phyloP scores from a whole-genome alignment of 2,329 filamentous ascomycete species.

The Berkeleyomyces rouxiae region DNA sequence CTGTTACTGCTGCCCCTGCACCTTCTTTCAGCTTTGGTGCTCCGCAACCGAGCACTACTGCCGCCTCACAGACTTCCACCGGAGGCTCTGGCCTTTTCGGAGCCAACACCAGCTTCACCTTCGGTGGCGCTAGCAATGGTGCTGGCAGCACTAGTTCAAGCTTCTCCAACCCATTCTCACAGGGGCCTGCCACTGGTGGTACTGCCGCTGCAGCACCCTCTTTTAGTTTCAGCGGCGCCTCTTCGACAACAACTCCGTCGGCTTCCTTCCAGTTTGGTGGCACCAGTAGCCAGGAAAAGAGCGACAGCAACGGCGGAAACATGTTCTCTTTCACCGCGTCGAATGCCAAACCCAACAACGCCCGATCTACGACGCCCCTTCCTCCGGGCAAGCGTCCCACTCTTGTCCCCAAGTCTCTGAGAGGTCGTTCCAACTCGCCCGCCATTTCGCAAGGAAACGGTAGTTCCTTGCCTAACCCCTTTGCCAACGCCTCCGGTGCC shows the following conservation, averaged over 20 bases:
- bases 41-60: conserved; percentile 10
- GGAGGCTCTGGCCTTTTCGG: conserved; percentile 20
- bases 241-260: conserved; percentile 4
- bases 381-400: conserved; percentile 25
- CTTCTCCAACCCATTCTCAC: conserved; percentile 26
- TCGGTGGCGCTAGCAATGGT: conserved; percentile 7
- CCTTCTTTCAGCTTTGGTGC: conserved; percentile 26
- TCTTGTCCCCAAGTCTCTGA: conserved; percentile 14
- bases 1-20: conserved; percentile 15
- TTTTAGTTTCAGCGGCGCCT: conserved; percentile 25
- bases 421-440: conserved; percentile 13
- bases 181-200: background rate
- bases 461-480: conserved; percentile 12
- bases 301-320: conserved; percentile 18
- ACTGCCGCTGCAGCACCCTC: conserved; percentile 15
- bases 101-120: conserved; percentile 17
- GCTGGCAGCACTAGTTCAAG: conserved; percentile 17
- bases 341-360: conserved; percentile 3
- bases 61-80: conserved; percentile 8
- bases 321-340: conserved; percentile 14
- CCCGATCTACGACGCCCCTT: conserved; percentile 7
- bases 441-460: conserved; percentile 10
- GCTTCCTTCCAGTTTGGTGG: conserved; percentile 14
- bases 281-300: conserved; percentile 15
- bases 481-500: background rate